A percentile compares a stretch with the other conserved stretches of the same genome.
phyloP scores from a whole-genome alignment of 441 rosid genomes.

The Corymbia calophylla region DNA sequence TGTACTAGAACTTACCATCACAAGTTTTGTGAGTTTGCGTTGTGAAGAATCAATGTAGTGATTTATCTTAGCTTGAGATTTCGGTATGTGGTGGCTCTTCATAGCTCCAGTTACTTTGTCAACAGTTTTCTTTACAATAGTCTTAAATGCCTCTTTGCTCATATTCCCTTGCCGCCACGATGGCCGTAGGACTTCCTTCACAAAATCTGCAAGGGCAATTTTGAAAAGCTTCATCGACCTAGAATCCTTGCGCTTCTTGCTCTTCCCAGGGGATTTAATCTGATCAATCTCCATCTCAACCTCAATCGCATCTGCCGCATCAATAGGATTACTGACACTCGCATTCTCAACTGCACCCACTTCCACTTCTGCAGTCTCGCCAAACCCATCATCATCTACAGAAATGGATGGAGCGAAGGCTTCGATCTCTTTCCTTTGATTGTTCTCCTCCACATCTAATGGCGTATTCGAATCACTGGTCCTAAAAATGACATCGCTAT shows the following conservation, averaged over 20 bases:
- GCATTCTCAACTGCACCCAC: conserved; percentile 51
- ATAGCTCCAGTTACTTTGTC: conserved; percentile 83
- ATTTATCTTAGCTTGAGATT: conserved; percentile 74
- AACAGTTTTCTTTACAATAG: conserved; percentile 81
- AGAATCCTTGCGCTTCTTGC: conserved; percentile 47
- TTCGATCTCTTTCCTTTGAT: conserved; percentile 25
- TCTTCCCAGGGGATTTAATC: conserved; percentile 46
- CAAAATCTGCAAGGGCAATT: conserved; percentile 68
- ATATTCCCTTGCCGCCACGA: conserved; percentile 91
- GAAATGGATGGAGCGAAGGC: conserved; percentile 23
- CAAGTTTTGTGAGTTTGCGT: conserved; percentile 81
- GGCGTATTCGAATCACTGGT: conserved; percentile 44
- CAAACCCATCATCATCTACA: conserved; percentile 49
- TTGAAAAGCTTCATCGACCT: conserved; percentile 70
- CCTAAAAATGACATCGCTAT: conserved; percentile 27
- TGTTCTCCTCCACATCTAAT: conserved; percentile 51
- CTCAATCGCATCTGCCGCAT: conserved; percentile 9
- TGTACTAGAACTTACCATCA: conserved; percentile 48
- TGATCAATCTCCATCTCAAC: conserved; percentile 53
- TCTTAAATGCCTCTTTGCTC: conserved; percentile 96
- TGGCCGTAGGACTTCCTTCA: conserved; percentile 82
- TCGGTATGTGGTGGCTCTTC: conserved; percentile 69
- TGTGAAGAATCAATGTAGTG: conserved; percentile 68
- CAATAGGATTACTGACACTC: conserved; percentile 39
- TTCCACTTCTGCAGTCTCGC: conserved; percentile 62